Evolutionary conservation across 352 stramenopile species (phyloP).

Genomic region (Salisapilia sapeloensis): DNA sequence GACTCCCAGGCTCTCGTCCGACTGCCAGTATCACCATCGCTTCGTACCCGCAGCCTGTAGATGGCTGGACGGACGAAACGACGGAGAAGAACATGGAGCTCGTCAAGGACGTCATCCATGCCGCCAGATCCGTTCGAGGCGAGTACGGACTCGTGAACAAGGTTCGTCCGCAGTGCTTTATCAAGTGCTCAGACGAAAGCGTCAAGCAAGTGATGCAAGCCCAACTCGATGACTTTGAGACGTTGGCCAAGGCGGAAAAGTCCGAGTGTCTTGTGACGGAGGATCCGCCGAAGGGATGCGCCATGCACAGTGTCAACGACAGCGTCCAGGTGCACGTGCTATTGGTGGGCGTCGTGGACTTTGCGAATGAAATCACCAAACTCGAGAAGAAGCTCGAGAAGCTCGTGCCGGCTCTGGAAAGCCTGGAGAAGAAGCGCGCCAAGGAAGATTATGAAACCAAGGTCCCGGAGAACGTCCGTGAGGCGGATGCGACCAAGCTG

Average conservation of each 20-base stretch:
- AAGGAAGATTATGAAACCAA: slow-evolving; percentile 69
- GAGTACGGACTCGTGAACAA: slow-evolving; percentile 75
- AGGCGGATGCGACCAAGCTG: slow-evolving; percentile 62
- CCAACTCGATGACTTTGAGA: slow-evolving; percentile 91
- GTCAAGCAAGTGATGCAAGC: slow-evolving; percentile 51
- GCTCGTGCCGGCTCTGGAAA: slow-evolving; percentile 52
- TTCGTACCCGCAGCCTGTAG: slow-evolving; percentile 52
- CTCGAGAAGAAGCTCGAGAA: slow-evolving; percentile 81
- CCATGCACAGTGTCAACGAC: slow-evolving; percentile 90
- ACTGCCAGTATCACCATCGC: slow-evolving; percentile 63
- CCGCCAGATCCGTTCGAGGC: slow-evolving; percentile 86
- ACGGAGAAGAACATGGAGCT: slow-evolving; percentile 88
- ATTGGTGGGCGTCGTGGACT: slow-evolving; percentile 68
- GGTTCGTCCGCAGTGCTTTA: slow-evolving; percentile 65
- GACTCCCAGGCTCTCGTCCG: slow-evolving; percentile 51
- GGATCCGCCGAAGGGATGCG: slow-evolving; percentile 70
- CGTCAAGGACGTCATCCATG: slow-evolving; percentile 91
- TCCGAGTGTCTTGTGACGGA: slow-evolving; percentile 81
- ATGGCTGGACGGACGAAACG: slow-evolving; percentile 74
- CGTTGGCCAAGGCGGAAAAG: slow-evolving; percentile 85
- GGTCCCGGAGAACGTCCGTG: slow-evolving; percentile 61
- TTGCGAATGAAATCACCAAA: slow-evolving; percentile 82
- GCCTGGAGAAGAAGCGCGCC: slow-evolving; percentile 61
- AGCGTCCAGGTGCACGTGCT: slow-evolving; percentile 84
- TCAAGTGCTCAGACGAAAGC: slow-evolving; percentile 78